Evolutionary conservation across 75 land plant genomes (phyloP), one percentile per base, ranked within the genome.

Genomic region (Cryptomeria japonica): DNA sequence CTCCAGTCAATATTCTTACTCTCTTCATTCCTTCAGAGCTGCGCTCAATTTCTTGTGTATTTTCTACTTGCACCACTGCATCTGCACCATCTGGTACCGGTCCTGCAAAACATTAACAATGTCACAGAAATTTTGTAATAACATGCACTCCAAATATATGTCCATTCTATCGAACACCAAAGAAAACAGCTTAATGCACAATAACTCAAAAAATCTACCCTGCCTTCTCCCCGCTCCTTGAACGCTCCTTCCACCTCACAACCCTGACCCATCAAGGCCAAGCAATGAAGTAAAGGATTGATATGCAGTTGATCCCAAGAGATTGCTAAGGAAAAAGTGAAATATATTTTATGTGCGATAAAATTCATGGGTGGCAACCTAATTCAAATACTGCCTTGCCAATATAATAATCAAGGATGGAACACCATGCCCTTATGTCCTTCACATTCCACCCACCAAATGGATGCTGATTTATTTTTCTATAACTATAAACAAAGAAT

Each of bases 51-150:
- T 84, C 72, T 88, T 93, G 91, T 47, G 96, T 96, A 88, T 96
- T 91, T 92, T 98, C 99, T 80, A 98, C 93, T 91, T 97, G 98
- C 55, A 98, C 99, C 49, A 98, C 97, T 46, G 99, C 96, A 92
- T 98, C 99, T 38, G 99, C 99, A 86, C 99, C 99, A 87, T 94
- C 95, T 42, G 99, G 99, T 53, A 98, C 93, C 34, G 99, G 97
- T 32, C 99, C 99, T 98, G 90, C 31, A 82, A 19, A 47, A 18
- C 12, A 38, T 25, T 34, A 41, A 37, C 38, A 41, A 55, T 53
- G 53, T 34, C 19, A 56, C 10, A 34, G 34, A 58, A 22, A 56
- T 5, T 82, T 82, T 28, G 28, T n/a, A 22, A n/a, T 46, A 82
- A 28, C 14, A 44, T 25, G 55, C 47, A 44, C 12, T 82, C 47